phyloP scores from a whole-genome alignment of 352 stramenopile species.

The Phytophthora boehmeriae region DNA sequence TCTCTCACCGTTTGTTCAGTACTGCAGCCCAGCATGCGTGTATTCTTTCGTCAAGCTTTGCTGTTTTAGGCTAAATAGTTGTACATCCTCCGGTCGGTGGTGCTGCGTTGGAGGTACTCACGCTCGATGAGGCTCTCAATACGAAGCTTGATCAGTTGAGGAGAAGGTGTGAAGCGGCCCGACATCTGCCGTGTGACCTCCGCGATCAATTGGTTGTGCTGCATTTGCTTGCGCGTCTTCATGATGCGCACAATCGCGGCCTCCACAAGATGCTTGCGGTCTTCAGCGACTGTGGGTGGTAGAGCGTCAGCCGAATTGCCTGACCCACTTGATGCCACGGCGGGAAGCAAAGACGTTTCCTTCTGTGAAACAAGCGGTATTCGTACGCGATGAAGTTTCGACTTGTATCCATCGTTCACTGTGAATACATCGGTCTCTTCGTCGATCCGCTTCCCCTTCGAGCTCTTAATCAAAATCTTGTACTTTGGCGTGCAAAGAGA shows the following conservation, averaged over 20 bases:
- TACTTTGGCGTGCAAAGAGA: slow-evolving; percentile 98
- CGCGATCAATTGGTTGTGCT: slow-evolving; percentile 92
- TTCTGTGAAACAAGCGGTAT: slow-evolving; percentile 88
- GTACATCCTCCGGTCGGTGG: slow-evolving; percentile 94
- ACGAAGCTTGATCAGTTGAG: slow-evolving; percentile 97
- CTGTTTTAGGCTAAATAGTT: slow-evolving; percentile 95
- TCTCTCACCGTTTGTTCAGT: no score
- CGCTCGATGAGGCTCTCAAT: slow-evolving; percentile 99
- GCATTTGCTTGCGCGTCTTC: slow-evolving; percentile 94
- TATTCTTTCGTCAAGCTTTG: not conserved
- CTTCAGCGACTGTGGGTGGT: slow-evolving; percentile 93
- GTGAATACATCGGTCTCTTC: slow-evolving; percentile 94
- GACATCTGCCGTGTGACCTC: slow-evolving; percentile 90
- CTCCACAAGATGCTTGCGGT: slow-evolving; percentile 95
- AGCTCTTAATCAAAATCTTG: slow-evolving; percentile 97
- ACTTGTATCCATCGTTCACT: slow-evolving; percentile 96
- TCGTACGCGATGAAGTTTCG: slow-evolving; percentile 90
- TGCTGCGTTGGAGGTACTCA: slow-evolving; percentile 97
- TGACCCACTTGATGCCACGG: slow-evolving; percentile 29
- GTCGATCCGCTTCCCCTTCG: slow-evolving; percentile 96
- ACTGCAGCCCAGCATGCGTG: not conserved
- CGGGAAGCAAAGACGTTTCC: slow-evolving; percentile 65
- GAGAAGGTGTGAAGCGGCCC: slow-evolving; percentile 93
- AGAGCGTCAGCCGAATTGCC: slow-evolving; percentile 69
- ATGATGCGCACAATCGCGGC: slow-evolving; percentile 96